Evolutionary conservation across 2,329 filamentous ascomycete species (phyloP).

Genomic region (Neofusicoccum kwambonambiense): DNA sequence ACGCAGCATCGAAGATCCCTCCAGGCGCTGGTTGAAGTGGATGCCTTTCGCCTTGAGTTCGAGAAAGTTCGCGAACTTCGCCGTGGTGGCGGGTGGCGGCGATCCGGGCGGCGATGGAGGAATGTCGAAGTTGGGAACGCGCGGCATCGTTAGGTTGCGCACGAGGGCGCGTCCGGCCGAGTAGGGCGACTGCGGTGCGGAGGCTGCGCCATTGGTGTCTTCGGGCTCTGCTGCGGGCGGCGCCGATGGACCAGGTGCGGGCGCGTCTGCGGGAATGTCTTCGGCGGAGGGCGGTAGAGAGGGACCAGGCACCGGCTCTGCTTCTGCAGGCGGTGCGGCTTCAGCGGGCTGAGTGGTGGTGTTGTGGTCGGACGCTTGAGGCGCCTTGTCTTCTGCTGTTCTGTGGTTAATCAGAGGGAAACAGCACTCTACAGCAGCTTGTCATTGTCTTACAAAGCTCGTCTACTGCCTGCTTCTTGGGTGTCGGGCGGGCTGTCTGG

Average conservation of each 20-base stretch:
- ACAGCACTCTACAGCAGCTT: neutral
- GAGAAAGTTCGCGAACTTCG: conserved; percentile 73
- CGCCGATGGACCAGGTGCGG: conserved; percentile 21
- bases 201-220: conserved; percentile 22
- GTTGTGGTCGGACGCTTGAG: neutral
- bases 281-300: neutral
- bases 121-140: conserved; percentile 70
- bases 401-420: neutral
- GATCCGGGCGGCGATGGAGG: conserved; percentile 68
- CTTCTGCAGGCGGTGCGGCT: neutral
- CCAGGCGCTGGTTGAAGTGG: conserved; percentile 76
- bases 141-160: conserved; percentile 71
- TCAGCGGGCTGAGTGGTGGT: neutral
- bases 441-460: conserved; percentile 20
- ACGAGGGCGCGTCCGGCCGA: conserved; percentile 62
- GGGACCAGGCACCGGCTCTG: conserved; percentile 4
- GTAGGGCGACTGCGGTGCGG: conserved; percentile 60
- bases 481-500: neutral
- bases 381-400: neutral
- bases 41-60: conserved; percentile 72
- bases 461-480: conserved; percentile 8
- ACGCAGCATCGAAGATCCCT: conserved; percentile 63
- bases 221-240: conserved; percentile 23
- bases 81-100: conserved; percentile 49
- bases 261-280: neutral